These are phyloP conservation scores for Suhomyces anneliseae DNA, from an alignment of 1,139 yeast genomes.

Conservation along the genomic window DNA sequence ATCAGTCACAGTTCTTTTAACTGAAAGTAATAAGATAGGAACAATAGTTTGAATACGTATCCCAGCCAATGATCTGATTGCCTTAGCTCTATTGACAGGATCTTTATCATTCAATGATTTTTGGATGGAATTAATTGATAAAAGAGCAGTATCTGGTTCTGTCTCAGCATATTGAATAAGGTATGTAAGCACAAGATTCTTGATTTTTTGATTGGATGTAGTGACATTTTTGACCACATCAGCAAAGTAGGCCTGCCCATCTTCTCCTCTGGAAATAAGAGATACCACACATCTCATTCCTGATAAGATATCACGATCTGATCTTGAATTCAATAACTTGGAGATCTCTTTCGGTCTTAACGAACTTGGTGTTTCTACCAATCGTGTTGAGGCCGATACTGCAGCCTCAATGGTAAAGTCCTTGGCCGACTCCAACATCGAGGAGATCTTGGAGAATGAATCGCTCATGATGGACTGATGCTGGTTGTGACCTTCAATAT, in stretches of 20 bases:
- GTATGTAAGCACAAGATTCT: conserved; percentile 77
- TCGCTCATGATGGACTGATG: conserved; percentile 33
- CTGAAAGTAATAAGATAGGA: conserved; percentile 73
- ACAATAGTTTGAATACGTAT: conserved; percentile 76
- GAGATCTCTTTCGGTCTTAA: conserved; percentile 64
- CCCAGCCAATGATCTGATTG: conserved; percentile 78
- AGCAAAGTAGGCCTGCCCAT: conserved; percentile 67
- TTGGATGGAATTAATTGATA: conserved; percentile 90
- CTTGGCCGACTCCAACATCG: conserved; percentile 74
- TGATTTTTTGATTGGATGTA: conserved; percentile 64
- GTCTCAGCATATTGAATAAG: conserved; percentile 75
- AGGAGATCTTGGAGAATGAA: conserved; percentile 40
- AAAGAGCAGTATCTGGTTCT: conserved; percentile 84
- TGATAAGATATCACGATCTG: conserved; percentile 66
- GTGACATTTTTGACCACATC: conserved; percentile 89
- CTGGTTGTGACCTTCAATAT: not conserved
- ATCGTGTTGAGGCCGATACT: conserved; percentile 66
- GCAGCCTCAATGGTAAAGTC: conserved; percentile 83
- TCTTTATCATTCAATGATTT: conserved; percentile 71
- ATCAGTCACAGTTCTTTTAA: conserved; percentile 69
- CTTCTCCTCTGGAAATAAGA: conserved; percentile 64
- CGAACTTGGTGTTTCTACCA: conserved; percentile 57
- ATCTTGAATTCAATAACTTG: conserved; percentile 64
- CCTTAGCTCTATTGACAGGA: conserved; percentile 67
- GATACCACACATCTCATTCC: conserved; percentile 80